Evolutionary conservation across 495 filamentous ascomycete species (phyloP).

Genomic region (Aspergillus diversus): DNA sequence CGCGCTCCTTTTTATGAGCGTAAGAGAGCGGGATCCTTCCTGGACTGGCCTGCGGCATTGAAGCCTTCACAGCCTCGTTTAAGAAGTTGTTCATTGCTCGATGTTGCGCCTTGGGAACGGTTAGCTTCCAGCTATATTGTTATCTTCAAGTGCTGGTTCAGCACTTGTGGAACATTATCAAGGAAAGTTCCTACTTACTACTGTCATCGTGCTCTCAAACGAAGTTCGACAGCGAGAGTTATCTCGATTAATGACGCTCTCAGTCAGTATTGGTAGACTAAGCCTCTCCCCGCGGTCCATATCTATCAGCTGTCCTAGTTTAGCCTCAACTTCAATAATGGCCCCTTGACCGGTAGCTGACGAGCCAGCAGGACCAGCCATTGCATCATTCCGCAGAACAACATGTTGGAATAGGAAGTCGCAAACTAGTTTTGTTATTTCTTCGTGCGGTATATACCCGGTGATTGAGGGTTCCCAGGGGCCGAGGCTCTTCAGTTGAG

Average conservation of each 20-base stretch:
- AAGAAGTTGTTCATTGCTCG: slow-evolving; percentile 76
- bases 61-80: slow-evolving; percentile 65
- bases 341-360: slow-evolving; percentile 60
- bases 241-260: slow-evolving; percentile 63
- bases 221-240: slow-evolving; percentile 50
- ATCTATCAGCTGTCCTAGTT: slow-evolving; percentile 79
- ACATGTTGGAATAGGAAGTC: slow-evolving; percentile 77
- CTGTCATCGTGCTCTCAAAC: slow-evolving; percentile 86
- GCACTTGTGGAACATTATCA: not conserved
- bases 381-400: slow-evolving; percentile 59
- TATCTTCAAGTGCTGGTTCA: not conserved
- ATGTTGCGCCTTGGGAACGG: slow-evolving; percentile 67
- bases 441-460: slow-evolving; percentile 64
- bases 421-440: slow-evolving; percentile 66
- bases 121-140: not conserved
- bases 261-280: slow-evolving; percentile 62
- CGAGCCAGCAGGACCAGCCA: slow-evolving; percentile 44
- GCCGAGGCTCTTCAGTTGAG: slow-evolving; percentile 48
- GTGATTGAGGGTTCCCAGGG: slow-evolving; percentile 78
- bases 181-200: slow-evolving; percentile 55
- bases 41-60: slow-evolving; percentile 40
- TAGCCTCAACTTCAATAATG: slow-evolving; percentile 91
- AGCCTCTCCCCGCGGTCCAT: slow-evolving; percentile 69
- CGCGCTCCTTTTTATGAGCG: slow-evolving; percentile 75
- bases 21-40: slow-evolving; percentile 75